These are phyloP conservation scores for Oenanthe javanica DNA, from an alignment of 140 eudicot species.

Conservation along the genomic window DNA sequence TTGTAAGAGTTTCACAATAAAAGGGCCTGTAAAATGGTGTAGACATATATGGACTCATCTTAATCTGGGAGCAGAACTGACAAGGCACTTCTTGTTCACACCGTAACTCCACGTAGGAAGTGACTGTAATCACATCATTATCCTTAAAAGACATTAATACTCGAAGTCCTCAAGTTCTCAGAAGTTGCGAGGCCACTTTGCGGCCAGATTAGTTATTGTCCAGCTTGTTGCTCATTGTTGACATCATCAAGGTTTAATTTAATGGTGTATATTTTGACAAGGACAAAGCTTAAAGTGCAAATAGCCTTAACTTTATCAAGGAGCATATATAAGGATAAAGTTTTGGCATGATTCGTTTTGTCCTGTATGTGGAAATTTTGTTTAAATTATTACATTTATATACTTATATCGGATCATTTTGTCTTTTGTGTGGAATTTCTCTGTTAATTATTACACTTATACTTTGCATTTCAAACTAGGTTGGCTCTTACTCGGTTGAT, in stretches of 20 bases:
- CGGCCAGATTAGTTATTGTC: neutral
- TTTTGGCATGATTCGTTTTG: constrained; percentile 15
- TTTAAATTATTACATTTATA: neutral
- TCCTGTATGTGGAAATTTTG: constrained; percentile 12
- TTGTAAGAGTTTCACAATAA: no score
- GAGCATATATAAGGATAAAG: neutral
- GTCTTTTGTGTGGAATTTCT: neutral
- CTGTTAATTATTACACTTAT: neutral
- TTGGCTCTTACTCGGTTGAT: neutral
- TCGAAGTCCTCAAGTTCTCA: no score
- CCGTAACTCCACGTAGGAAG: neutral
- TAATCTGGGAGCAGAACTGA: neutral
- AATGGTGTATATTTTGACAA: neutral
- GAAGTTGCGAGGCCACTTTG: neutral
- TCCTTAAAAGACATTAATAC: neutral
- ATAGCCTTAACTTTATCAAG: neutral
- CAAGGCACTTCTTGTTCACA: neutral
- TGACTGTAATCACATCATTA: neutral
- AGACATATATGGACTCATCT: no score
- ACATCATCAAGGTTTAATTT: neutral
- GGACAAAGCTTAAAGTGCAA: neutral
- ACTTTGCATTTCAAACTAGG: neutral
- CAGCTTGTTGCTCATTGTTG: neutral
- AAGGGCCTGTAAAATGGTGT: no score
- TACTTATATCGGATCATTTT: neutral